Evolutionary conservation across 2,329 filamentous ascomycete genomes (phyloP).

Genomic region (Pseudonectria foliicola): DNA sequence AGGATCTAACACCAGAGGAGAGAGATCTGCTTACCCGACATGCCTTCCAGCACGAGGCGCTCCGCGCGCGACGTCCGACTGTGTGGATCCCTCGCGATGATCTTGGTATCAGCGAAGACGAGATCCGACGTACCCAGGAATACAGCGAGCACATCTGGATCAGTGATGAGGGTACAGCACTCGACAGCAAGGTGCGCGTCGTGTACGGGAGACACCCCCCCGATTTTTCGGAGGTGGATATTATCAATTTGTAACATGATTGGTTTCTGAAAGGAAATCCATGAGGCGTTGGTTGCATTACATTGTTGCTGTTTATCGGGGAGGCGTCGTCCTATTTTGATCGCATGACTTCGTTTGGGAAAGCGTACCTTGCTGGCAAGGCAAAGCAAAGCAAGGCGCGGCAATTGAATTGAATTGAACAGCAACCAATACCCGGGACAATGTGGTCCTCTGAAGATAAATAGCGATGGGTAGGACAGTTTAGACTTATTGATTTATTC

Average conservation of each 20-base stretch:
- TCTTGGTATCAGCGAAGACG: constrained; percentile 84
- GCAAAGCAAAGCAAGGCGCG: no score
- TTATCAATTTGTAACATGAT: constrained; percentile 62
- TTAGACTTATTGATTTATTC: no score
- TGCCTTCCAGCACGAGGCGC: constrained; percentile 84
- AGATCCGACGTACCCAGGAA: constrained; percentile 68
- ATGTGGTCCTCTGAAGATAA: no score
- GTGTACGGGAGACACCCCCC: constrained; percentile 81
- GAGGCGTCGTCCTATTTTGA: no score
- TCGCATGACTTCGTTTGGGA: no score
- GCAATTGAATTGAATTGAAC: no score
- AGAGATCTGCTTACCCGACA: constrained; percentile 77
- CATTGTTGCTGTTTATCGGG: no score
- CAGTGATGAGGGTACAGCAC: constrained; percentile 82
- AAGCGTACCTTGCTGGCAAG: no score
- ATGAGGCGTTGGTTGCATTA: no score
- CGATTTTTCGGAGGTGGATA: constrained; percentile 80
- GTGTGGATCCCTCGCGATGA: constrained; percentile 94
- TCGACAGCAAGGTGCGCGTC: constrained; percentile 77
- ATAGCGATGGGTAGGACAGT: no score
- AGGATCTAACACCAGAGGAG: constrained; percentile 86
- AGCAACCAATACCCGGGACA: no score
- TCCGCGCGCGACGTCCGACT: constrained; percentile 75
- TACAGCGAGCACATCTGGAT: constrained; percentile 84
- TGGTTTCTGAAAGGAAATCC: no score